phyloP scores from a whole-genome alignment of 2,329 filamentous ascomycete species.

The Hypomyces rosellus region DNA sequence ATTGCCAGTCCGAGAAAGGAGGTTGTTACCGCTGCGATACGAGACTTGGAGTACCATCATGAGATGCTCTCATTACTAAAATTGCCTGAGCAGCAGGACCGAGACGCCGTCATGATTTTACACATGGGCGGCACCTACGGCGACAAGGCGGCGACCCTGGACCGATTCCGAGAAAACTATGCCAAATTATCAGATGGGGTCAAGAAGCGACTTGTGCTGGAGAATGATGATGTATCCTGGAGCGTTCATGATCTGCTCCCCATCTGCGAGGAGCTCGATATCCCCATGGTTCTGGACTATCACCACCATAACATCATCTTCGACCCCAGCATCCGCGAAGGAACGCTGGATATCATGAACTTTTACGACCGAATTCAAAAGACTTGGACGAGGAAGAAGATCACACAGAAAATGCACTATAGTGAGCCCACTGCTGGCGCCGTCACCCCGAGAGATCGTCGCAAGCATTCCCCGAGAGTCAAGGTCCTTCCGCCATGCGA shows the following conservation, averaged over 20 bases:
- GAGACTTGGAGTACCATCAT: constrained; percentile 82
- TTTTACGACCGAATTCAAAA: constrained; percentile 71
- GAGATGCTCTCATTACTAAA: constrained; percentile 75
- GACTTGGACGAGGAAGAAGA: constrained; percentile 78
- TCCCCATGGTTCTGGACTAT: constrained; percentile 85
- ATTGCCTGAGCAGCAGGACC: constrained; percentile 69
- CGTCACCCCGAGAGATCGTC: constrained; percentile 67
- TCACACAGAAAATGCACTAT: constrained; percentile 96
- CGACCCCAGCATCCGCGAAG: constrained; percentile 68
- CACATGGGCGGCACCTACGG: constrained; percentile 91
- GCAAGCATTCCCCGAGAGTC: constrained; percentile 81
- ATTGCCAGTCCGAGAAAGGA: constrained; percentile 73
- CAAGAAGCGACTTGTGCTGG: constrained; percentile 76
- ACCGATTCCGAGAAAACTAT: constrained; percentile 74
- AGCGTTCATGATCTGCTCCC: constrained; percentile 87
- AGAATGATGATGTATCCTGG: constrained; percentile 93
- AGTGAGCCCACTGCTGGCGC: constrained; percentile 63
- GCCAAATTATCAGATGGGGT: constrained; percentile 57
- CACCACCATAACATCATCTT: constrained; percentile 97
- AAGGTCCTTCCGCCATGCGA: constrained; percentile 75
- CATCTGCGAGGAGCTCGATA: constrained; percentile 87
- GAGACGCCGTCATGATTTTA: constrained; percentile 88
- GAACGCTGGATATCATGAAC: constrained; percentile 70
- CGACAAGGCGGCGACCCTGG: constrained; percentile 72
- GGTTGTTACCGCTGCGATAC: constrained; percentile 69